Evolutionary conservation across 768 basidiomycete species (phyloP).

Genomic region (Chlorophyllum brunneum): DNA sequence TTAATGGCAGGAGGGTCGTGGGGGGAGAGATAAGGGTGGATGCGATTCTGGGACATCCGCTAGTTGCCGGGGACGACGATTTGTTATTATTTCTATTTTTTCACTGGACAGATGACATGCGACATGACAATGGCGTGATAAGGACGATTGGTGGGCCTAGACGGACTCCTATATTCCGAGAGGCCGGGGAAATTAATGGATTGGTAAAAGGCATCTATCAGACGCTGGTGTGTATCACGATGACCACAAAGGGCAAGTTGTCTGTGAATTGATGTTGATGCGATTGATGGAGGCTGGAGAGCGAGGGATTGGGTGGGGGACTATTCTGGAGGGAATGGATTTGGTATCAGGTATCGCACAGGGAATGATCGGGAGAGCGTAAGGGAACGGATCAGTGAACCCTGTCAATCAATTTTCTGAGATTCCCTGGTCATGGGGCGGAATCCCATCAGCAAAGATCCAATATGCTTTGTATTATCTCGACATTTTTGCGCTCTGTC

Average conservation of each 20-base stretch:
- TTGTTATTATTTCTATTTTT: constrained; percentile 1
- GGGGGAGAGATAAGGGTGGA: no score
- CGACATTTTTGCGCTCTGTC: constrained; percentile 4
- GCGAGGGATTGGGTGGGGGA: no score
- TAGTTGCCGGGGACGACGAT: not conserved
- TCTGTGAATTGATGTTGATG: no score
- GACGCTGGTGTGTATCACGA: no score
- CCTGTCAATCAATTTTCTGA: constrained; percentile 5
- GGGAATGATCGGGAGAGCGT: constrained; percentile 3
- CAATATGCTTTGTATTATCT: no score
- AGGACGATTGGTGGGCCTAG: no score
- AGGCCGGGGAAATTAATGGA: not conserved
- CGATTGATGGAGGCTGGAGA: no score
- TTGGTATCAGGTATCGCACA: not conserved
- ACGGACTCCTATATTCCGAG: not conserved
- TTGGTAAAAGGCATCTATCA: no score
- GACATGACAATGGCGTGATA: constrained; percentile 2
- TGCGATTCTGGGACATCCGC: not conserved
- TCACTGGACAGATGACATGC: constrained; percentile 3
- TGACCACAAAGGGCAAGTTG: no score
- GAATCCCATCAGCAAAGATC: constrained; percentile 2
- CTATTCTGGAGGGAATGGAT: no score
- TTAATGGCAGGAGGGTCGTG: no score
- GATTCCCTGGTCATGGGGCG: constrained; percentile 7
- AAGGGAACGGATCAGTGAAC: constrained; percentile 5